These are phyloP conservation scores for Saturnispora silvae DNA, from an alignment of 805 yeast species.

Conservation along the genomic window DNA sequence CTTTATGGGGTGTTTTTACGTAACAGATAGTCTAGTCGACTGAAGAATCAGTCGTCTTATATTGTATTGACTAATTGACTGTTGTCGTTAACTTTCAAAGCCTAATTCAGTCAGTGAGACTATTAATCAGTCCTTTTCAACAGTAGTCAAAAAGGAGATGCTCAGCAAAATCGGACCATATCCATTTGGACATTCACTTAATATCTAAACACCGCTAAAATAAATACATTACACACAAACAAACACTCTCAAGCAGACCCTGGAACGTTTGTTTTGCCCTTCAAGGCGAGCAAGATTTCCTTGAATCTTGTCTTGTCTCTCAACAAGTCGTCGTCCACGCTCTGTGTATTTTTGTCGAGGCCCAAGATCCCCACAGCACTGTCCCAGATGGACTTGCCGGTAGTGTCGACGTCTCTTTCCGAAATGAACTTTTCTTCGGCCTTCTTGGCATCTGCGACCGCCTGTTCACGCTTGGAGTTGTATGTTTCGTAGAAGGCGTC, in stretches of 20 bases:
- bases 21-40: no score
- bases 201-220: no score
- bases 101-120: no score
- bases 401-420: slow-evolving; percentile 58
- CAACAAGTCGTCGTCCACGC: slow-evolving; percentile 22
- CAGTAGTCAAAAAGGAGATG: no score
- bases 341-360: slow-evolving; percentile 26
- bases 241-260: slow-evolving; percentile 37
- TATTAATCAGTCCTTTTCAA: no score
- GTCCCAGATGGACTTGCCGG: slow-evolving; percentile 44
- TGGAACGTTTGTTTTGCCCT: slow-evolving; percentile 44
- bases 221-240: no score
- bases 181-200: no score
- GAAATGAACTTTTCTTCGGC: slow-evolving; percentile 65
- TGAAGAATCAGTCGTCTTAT: no score
- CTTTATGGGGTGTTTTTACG: no score
- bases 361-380: slow-evolving; percentile 38
- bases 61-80: no score
- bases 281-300: slow-evolving; percentile 39
- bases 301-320: slow-evolving; percentile 47
- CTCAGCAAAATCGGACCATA: no score
- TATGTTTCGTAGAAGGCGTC: slow-evolving; percentile 91
- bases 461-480: slow-evolving; percentile 69
- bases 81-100: no score
- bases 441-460: slow-evolving; percentile 47